Conservation (phyloP, 345 rosid species). For the Nasturtium officinale region DNA sequence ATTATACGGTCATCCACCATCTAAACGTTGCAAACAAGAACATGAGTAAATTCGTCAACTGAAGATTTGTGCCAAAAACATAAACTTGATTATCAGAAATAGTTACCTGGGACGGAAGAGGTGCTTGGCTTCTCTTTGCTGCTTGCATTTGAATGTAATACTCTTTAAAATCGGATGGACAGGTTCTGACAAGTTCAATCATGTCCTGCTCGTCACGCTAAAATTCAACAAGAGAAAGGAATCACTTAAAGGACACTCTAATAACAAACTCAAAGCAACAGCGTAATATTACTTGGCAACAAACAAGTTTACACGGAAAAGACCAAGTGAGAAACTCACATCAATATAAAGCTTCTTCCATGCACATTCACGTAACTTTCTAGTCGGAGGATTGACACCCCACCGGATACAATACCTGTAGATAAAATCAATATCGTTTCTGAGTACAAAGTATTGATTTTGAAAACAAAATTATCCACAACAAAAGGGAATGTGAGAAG, state of each 20-base stretch:
- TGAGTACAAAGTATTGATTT: constrained; percentile 3
- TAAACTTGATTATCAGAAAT: not conserved
- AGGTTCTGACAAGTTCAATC: constrained; percentile 72
- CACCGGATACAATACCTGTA: constrained; percentile 83
- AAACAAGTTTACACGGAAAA: not conserved
- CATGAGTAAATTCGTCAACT: not conserved
- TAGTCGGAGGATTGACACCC: constrained; percentile 66
- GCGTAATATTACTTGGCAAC: no score
- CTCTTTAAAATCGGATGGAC: constrained; percentile 78
- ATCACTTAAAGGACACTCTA: not conserved
- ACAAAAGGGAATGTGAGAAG: not conserved
- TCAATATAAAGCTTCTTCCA: constrained; percentile 96
- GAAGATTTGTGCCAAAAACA: not conserved
- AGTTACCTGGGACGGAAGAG: constrained; percentile 81
- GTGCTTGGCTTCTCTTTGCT: constrained; percentile 92
- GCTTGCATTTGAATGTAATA: constrained; percentile 95
- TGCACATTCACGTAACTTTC: constrained; percentile 65
- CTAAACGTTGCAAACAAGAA: constrained; percentile 43
- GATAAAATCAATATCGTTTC: not conserved
- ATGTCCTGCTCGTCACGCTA: constrained; percentile 94
- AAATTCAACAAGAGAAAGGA: constrained; percentile 29
- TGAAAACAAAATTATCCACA: not conserved
- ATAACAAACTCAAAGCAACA: no score
- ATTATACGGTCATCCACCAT: constrained; percentile 75
- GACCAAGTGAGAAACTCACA: constrained; percentile 48